Evolutionary conservation across 495 filamentous ascomycete species (phyloP), one percentile per base, ranked within the genome.

Genomic region (Hypoxylon cercidicola): DNA sequence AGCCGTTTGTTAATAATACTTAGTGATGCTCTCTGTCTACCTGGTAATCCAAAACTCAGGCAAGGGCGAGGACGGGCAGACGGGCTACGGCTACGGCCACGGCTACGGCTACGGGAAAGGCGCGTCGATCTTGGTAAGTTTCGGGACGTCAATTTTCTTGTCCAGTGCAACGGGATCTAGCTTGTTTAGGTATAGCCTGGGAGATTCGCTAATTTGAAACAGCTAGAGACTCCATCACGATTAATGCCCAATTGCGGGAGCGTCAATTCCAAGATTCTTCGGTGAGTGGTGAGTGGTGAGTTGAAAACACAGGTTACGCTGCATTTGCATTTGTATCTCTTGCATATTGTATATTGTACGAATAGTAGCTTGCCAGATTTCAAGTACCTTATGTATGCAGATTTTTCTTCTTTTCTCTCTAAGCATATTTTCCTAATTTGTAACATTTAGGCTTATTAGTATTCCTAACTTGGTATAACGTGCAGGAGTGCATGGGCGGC

Each of bases 141-240:
- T 69, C 43, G 39, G 55, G 62, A 62, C 50, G 56, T 43, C 37
- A 56, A 47, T 52, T 51, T 35, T 69, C 62, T 60, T 63, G 56
- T 53, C 57, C 53, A 67, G 61, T 60, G 72, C 70, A 64, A 68
- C 64, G 68, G 58, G 62, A 66, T 59, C 51, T 64, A 60, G 57
- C 64, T 57, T 43, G 20, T 73, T 70, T 44, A 58, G 72, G 62
- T 21, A 62, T 73, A 68, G 70, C 30, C 10, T 34, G 50, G 58
- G 60, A 58, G 59, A 58, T 56, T 72, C 68, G 67, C 63, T 62
- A 64, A 70, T 68, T 68, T 73, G 72, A 75, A 75, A 75, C 72
- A 60, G 44, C 53, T 35, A 49, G 45, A 73, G 58, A 64, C 56
- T 58, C 64, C 52, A 63, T 68, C 58, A 61, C 61, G 59, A 69